Base-by-base conservation (phyloP, 352 stramenopile species). In the Aphanomyces stellatus region DNA sequence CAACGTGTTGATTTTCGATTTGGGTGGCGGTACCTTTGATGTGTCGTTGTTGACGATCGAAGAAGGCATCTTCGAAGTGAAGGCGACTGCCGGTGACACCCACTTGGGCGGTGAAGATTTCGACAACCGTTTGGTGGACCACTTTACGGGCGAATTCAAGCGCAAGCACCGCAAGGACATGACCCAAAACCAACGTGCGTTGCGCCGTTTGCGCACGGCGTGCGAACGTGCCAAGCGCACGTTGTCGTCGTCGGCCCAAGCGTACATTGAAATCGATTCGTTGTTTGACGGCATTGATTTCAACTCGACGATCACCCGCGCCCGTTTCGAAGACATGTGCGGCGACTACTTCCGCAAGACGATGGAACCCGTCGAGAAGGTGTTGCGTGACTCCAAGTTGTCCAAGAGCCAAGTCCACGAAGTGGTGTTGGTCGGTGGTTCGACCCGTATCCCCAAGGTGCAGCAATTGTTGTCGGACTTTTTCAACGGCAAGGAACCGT, bases 1-100 rank as follows among this genome's bases (percentile, higher is more conserved):
- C 51, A 97, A 96, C 53, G 85, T 98, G n/a, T 77, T 98, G 53
- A 97, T 98, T 60, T 98, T 97, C 69, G 91, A 98, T 65, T 76
- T 96, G 33, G 88, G 88, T 30, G 88, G 88, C 43, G 88, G 88
- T 55, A 97, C 88, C 15, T 97, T 97, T 66, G 90, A 97, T 76
- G 87, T 97, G 17, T 90, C 79, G 40, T 65, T 97, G 19, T 70
- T 97, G 15, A 95, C 79, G 22, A 97, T 97, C 69, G 90, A 97
- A 60, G 81, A 98, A 46, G 88, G 91, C 60, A 97, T 97, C 76
- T 97, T 97, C 62, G 91, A 98, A 70, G 91, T 97, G 15, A 96
- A 96, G 77, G 90, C 90, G 28, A 98, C 91, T 25, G 86, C 79
- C 17, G 91, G 91, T 49, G 91, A 98, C 69, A 97, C 88, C n/a